A percentile compares a stretch with the other conserved stretches of the same genome.
Conservation (phyloP, 2,329 filamentous ascomycete species). For the Curvularia eragrostidis region DNA sequence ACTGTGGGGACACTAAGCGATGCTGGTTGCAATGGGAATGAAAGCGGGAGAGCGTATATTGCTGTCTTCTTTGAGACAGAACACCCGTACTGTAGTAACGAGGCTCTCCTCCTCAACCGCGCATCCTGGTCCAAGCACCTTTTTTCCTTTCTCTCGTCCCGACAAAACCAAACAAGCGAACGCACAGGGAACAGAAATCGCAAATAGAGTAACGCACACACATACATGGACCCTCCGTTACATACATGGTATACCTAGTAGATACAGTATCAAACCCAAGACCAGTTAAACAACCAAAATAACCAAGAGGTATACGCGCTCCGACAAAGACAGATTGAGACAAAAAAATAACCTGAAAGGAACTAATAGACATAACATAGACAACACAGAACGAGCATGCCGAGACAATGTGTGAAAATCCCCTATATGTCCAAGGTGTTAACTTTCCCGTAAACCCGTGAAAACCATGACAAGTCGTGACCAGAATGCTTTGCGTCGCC, state of each 20-base stretch:
- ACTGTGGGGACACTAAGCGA: not conserved
- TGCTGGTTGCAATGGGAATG: not conserved
- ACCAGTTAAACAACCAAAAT: slow-evolving; percentile 13
- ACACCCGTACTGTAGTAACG: not conserved
- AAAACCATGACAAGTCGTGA: slow-evolving; percentile 36
- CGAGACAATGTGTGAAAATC: slow-evolving; percentile 2
- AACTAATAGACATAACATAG: slow-evolving; percentile 9
- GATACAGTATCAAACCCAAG: slow-evolving; percentile 23
- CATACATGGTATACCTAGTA: slow-evolving; percentile 28
- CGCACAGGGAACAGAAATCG: slow-evolving; percentile 12
- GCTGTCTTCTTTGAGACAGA: not conserved
- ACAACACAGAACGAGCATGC: slow-evolving; percentile 7
- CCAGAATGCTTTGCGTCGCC: slow-evolving; percentile 32
- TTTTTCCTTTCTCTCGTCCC: not conserved
- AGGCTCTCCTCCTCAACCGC: not conserved
- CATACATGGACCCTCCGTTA: not conserved
- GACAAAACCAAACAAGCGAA: slow-evolving; percentile 5
- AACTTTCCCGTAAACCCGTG: slow-evolving; percentile 21
- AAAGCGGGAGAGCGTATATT: not conserved
- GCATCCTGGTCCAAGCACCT: not conserved
- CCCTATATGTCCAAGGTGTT: slow-evolving; percentile 20
- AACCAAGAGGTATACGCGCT: slow-evolving; percentile 43
- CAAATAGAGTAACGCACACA: slow-evolving; percentile 3
- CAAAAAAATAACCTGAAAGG: slow-evolving; percentile 3
- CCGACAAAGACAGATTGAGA: slow-evolving; percentile 4